A percentile compares a stretch with the other conserved stretches of the same genome.
Conservation (phyloP, 148 eudicot species). For the Euryodendron excelsum region DNA sequence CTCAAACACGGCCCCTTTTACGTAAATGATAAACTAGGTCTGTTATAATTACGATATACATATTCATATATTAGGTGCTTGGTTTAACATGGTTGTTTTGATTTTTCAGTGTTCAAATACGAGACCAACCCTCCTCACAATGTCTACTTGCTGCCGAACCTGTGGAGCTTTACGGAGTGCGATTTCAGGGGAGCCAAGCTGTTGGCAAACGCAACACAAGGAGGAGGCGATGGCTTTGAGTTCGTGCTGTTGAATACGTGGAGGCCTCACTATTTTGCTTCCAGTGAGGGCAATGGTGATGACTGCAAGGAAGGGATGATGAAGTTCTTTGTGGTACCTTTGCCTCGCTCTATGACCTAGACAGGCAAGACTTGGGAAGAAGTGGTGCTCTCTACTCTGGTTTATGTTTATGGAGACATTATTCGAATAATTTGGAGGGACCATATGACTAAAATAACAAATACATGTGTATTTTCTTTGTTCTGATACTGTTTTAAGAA, state of each 20-base stretch:
- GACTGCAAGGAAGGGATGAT: constrained; percentile 16
- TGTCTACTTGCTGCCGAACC: constrained; percentile 22
- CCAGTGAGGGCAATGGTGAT: constrained; percentile 7
- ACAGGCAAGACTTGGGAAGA: no score
- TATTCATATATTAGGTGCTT: no score
- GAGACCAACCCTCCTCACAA: constrained; percentile 14
- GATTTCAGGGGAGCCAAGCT: constrained; percentile 15
- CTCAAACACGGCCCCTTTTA: constrained; percentile 11
- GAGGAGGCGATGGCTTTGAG: constrained; percentile 15
- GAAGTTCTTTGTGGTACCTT: constrained; percentile 20
- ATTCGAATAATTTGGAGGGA: no score
- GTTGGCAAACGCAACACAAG: constrained; percentile 17
- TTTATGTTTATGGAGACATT: no score
- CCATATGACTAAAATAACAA: no score
- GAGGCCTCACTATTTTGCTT: constrained; percentile 23
- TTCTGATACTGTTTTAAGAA: no score
- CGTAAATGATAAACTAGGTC: constrained; percentile 17
- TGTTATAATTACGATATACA: neutral
- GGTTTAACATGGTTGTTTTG: neutral
- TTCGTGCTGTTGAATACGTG: neutral
- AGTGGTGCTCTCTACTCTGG: no score
- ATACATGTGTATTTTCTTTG: no score
- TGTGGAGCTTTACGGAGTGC: constrained; percentile 16
- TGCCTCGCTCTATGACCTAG: no score
- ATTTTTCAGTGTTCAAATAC: constrained; percentile 14